Evolutionary conservation across 1,284 basidiomycete species (phyloP).

Genomic region (Apiotrichum veenhuisii): DNA sequence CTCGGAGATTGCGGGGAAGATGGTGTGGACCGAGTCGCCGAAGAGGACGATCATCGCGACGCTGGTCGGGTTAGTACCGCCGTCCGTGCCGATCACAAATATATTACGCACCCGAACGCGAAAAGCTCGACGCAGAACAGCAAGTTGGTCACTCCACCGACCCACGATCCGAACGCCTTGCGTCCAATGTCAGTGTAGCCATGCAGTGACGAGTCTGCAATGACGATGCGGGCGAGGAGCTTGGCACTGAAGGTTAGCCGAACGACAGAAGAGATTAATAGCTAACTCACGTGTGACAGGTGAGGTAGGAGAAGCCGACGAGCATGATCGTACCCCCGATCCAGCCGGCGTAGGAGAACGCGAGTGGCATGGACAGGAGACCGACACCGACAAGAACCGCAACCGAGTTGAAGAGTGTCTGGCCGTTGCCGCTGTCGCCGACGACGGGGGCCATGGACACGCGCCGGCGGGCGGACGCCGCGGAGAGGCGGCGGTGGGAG

Average conservation of each 20-base stretch:
- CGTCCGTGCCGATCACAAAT: background rate
- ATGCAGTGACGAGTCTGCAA: slow-evolving; percentile 63
- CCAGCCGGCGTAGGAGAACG: slow-evolving; percentile 85
- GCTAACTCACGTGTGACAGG: slow-evolving; percentile 75
- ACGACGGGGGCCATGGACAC: slow-evolving; percentile 16
- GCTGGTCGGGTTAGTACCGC: slow-evolving; percentile 47
- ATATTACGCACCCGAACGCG: slow-evolving; percentile 48
- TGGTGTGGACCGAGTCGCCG: slow-evolving; percentile 73
- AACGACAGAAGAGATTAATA: too few relatives aligned
- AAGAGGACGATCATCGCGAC: slow-evolving; percentile 81
- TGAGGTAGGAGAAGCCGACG: slow-evolving; percentile 70
- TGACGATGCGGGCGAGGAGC: slow-evolving; percentile 70
- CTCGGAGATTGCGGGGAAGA: slow-evolving; percentile 64
- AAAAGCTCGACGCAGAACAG: slow-evolving; percentile 80
- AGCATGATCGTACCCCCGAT: slow-evolving; percentile 68
- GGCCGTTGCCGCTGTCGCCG: slow-evolving; percentile 70
- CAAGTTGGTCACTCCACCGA: slow-evolving; percentile 51
- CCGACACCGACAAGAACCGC: slow-evolving; percentile 84
- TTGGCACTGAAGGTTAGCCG: slow-evolving; percentile 60
- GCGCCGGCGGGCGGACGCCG: slow-evolving; percentile 1
- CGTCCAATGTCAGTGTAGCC: slow-evolving; percentile 86
- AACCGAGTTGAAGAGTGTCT: slow-evolving; percentile 86
- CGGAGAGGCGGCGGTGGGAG: background rate
- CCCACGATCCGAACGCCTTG: slow-evolving; percentile 75
- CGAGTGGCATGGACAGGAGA: slow-evolving; percentile 81